phyloP scores from a whole-genome alignment of 306 rosid genomes.

The Quercus agrifolia region DNA sequence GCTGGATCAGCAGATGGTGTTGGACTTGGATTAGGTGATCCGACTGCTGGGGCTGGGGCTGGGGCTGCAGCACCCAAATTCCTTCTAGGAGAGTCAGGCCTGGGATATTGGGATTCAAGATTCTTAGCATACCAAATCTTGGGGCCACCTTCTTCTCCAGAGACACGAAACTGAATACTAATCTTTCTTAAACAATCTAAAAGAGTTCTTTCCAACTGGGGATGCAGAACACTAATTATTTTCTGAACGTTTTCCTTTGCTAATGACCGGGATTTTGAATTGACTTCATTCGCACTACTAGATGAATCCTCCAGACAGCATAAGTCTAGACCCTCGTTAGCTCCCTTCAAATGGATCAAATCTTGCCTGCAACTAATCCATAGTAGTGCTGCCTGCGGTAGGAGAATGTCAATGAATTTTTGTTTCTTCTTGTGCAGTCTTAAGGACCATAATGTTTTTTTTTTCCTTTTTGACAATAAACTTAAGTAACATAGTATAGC shows the following conservation, averaged over 20 bases:
- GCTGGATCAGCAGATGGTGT: constrained; percentile 5
- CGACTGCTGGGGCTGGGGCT: constrained; percentile 27
- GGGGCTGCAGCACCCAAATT: constrained; percentile 39
- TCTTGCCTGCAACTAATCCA: constrained; percentile 61
- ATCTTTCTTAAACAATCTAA: constrained; percentile 61
- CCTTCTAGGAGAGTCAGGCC: constrained; percentile 50
- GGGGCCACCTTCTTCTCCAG: constrained; percentile 50
- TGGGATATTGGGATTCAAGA: constrained; percentile 32
- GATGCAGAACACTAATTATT: constrained; percentile 39
- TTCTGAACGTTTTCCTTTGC: constrained; percentile 39
- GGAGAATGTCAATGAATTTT: constrained; percentile 31
- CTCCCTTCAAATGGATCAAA: constrained; percentile 48
- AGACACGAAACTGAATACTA: constrained; percentile 25
- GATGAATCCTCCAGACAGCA: constrained; percentile 40
- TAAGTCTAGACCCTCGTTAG: constrained; percentile 31
- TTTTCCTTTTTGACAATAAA: too few species aligned
- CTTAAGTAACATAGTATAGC: neutral
- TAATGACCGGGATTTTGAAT: constrained; percentile 31
- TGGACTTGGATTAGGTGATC: constrained; percentile 23
- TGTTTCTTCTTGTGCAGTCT: constrained; percentile 21
- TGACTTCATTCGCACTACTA: constrained; percentile 26
- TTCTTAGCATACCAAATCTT: constrained; percentile 41
- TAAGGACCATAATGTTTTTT: neutral
- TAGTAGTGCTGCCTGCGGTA: constrained; percentile 68
- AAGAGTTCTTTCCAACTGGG: constrained; percentile 51